Evolutionary conservation across 306 rosid genomes (phyloP).

Genomic region (Echinosophora koreensis): DNA sequence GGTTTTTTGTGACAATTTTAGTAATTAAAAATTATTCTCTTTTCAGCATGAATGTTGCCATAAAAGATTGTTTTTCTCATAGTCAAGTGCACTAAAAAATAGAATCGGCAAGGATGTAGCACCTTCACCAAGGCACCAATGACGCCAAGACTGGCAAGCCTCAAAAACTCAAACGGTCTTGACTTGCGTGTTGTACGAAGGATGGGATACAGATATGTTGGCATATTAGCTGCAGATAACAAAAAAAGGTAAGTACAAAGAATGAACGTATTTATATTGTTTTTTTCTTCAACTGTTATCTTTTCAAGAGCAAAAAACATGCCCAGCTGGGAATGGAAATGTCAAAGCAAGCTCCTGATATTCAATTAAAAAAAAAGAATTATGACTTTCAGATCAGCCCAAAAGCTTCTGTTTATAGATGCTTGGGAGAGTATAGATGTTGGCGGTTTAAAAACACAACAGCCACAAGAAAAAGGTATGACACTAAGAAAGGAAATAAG

Average conservation of each 20-base stretch:
- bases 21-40: constrained; percentile 1
- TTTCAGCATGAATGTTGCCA: constrained; percentile 22
- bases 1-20: not conserved
- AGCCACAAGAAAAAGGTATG: not conserved
- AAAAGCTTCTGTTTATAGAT: not conserved
- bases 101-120: constrained; percentile 39
- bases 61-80: constrained; percentile 4
- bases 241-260: constrained; percentile 32
- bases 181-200: constrained; percentile 82
- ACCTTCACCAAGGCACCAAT: constrained; percentile 95
- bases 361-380: not conserved
- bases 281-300: not conserved
- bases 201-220: constrained; percentile 83
- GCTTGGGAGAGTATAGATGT: not conserved
- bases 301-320: constrained; percentile 12
- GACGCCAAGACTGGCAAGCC: constrained; percentile 91
- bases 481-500: not conserved
- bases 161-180: constrained; percentile 80
- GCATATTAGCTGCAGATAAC: constrained; percentile 77
- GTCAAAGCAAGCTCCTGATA: not conserved
- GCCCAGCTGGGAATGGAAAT: not conserved
- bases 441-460: not conserved
- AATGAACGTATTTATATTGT: not conserved
- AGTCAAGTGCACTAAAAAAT: constrained; percentile 22
- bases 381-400: not conserved